Base-by-base conservation (phyloP, 2,329 filamentous ascomycete species). In the Ustilaginoidea virens region DNA sequence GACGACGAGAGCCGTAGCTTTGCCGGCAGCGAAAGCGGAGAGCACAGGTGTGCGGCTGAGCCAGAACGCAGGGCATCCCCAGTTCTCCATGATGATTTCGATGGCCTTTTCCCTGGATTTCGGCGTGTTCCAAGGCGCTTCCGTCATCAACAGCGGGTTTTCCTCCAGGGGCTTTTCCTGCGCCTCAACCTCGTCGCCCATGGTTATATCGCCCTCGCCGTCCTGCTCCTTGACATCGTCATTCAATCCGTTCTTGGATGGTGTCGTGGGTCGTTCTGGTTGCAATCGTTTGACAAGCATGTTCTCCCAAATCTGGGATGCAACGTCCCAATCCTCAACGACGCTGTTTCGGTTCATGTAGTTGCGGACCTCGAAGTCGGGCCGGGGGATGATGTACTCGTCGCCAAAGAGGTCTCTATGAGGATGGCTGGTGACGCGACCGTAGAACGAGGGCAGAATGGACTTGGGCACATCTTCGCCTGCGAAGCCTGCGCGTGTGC, bases 401-500 rank as follows among this genome's bases (percentile, higher is more conserved):
- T 98, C 92, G 56, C 90, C 90, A 45, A 86, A 96, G 34, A 90
- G 62, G 32, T 74, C 62, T 42, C 57, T 59, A 28, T 67, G 62
- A 12, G 46, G 39, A 31, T 56, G 51, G 40, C 44, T 45, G 37
- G 52, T 65, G 31, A 66, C 45, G 46, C 66, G 60, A 31, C 80
- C 86, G 58, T 98, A 98, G 59, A 80, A 83, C 25, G 85, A 90
- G 17, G 87, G 86, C 33, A 92, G 69, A 33, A 96, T 75, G 17
- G 82, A 85, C 61, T 96, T 96, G 42, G 90, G 90, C 1, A 85
- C 79, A 58, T 98, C 90, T 69, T 98, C 92, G 48, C 92, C 90
- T 9, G 92, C 92, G 48, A 96, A 98, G 33, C 90, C 90, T 35
- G 86, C 90, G 56, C 92, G 85, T 23, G 81, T 86, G 42, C 74